These are phyloP conservation scores for Flaveria ramosissima DNA, from an alignment of 129 eudicot species.

Conservation along the genomic window DNA sequence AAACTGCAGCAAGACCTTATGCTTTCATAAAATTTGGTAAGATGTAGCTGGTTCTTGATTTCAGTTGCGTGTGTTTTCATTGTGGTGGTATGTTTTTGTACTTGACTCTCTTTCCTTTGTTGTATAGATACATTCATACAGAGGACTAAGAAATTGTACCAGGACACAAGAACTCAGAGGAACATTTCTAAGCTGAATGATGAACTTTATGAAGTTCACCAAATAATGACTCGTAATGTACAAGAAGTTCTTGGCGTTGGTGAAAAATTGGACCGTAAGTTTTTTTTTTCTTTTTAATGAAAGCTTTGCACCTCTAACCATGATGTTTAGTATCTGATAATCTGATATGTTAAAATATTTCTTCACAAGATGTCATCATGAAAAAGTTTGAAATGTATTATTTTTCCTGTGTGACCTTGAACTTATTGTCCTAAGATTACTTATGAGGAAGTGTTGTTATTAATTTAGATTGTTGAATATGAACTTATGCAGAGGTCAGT, in stretches of 20 bases:
- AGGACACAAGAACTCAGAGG: conserved; percentile 97
- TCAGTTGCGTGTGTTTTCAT: neutral
- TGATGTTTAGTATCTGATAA: no score
- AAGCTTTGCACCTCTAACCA: no score
- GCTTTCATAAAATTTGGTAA: conserved; percentile 97
- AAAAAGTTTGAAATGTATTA: neutral
- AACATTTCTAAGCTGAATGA: conserved; percentile 91
- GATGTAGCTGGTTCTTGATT: conserved; percentile 11
- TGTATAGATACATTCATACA: conserved; percentile 80
- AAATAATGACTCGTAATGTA: conserved; percentile 98
- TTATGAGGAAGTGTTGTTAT: conserved; percentile 3
- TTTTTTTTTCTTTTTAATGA: conserved; percentile 14
- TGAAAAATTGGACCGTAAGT: conserved; percentile 99
- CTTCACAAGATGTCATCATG: neutral
- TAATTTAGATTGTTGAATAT: conserved; percentile 17
- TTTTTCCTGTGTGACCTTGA: conserved; percentile 2
- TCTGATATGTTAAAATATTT: neutral
- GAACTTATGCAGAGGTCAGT: conserved; percentile 86
- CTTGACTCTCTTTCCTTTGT: conserved; percentile 16
- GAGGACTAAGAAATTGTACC: conserved; percentile 92
- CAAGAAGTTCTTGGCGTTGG: conserved; percentile 99
- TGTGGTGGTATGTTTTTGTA: neutral
- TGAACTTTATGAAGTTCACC: conserved; percentile 99
- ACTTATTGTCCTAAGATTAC: neutral
- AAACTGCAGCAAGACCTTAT: conserved; percentile 98